Base-by-base conservation (phyloP, 495 filamentous ascomycete genomes). In the Penicillium coprophilum region DNA sequence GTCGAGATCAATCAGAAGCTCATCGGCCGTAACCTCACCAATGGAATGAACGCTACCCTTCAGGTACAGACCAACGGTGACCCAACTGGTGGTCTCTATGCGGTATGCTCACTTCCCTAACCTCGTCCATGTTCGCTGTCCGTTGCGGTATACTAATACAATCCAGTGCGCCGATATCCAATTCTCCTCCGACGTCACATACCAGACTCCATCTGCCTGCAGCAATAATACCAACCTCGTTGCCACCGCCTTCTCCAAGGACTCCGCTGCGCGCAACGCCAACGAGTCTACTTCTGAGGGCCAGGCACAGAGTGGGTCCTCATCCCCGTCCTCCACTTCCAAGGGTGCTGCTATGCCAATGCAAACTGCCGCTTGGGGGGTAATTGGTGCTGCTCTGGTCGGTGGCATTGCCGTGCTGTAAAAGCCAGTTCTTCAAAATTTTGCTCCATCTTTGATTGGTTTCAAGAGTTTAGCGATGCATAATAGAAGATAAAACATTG, bases 161-260 rank as follows among this genome's bases (percentile, higher is more conserved):
- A 17, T 24, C 13, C 24, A 87, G 84, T 87, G 84, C 59, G 82
- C 83, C 53, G 85, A 87, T 62, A 78, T 87, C 54, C 82, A 80
- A 46, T 81, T 87, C 66, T 76, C 74, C 17, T 64, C 62, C 4
- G 54, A 40, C 50, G 62, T 58, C 28, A 61, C 59, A 2, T 66
- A 66, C 31, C 55, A 66, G 7, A 17, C 66, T 10, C 69, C 78
- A 38, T 69, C 67, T 13, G 57, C 68, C 8, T 87, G 82, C 64
- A 64, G 53, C 39, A 86, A 87, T 63, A 73, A 71, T 41, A 82
- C 80, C 31, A 79, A 79, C 30, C 62, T 85, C 60, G 60, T 57
- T 3, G 73, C 70, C 1, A 59, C 59, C 5, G 11, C 66, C 6
- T 71, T 72, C 47, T 66, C 72, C 6, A 69, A 71, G 5, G 60